These are phyloP conservation scores for Piromyces finnis DNA, from an alignment of 192 early-diverging fungal species.

Conservation along the genomic window DNA sequence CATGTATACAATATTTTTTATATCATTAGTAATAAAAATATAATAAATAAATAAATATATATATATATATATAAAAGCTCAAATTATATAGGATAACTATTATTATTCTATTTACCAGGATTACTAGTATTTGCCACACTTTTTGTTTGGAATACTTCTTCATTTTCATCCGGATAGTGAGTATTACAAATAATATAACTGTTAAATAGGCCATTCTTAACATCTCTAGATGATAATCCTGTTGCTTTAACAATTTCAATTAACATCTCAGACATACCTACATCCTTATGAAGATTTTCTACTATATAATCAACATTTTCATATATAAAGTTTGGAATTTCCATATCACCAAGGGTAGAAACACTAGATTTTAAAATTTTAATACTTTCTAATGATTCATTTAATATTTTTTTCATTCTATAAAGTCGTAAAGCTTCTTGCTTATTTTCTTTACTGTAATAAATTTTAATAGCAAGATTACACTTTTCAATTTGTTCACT, in stretches of 20 bases:
- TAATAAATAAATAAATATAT: no score
- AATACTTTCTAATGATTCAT: neutral
- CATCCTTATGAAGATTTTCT: neutral
- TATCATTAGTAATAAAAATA: no score
- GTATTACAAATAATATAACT: neutral
- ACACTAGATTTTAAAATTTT: neutral
- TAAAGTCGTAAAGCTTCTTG: neutral
- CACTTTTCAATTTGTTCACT: neutral
- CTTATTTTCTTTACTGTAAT: neutral
- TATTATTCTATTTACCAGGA: neutral
- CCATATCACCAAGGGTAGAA: neutral
- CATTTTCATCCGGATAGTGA: neutral
- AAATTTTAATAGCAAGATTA: neutral
- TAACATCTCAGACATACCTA: neutral
- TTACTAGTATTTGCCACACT: neutral
- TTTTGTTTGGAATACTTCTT: neutral
- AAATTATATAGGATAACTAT: no score
- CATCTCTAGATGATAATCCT: neutral
- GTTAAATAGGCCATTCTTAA: neutral
- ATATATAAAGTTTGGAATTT: neutral
- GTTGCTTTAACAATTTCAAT: neutral
- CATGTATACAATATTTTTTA: no score
- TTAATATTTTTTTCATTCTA: neutral
- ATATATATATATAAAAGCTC: no score
- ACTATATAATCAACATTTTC: neutral